Evolutionary conservation across 129 eudicot genomes (phyloP).

Genomic region (Flaveria brownii): DNA sequence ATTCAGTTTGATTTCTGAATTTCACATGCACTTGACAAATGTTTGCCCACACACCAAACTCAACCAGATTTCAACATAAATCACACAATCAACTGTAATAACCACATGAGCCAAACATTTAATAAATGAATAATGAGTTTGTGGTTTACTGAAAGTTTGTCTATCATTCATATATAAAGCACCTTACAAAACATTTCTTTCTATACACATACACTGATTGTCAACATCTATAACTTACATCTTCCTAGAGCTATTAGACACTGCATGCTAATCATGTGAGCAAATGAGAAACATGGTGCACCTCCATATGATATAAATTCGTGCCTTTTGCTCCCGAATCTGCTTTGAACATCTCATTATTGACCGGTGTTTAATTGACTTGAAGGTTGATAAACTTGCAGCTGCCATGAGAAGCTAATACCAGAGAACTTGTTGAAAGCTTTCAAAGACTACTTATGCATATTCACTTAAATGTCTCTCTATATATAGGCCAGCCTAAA

Average conservation of each 20-base stretch:
- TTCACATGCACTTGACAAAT: background rate
- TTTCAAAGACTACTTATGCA: conserved; percentile 11
- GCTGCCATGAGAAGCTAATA: conserved; percentile 34
- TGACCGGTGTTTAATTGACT: conserved; percentile 50
- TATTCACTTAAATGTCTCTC: conserved; percentile 14
- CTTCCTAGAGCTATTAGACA: conserved; percentile 24
- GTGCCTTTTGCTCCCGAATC: conserved; percentile 57
- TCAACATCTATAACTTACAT: conserved; percentile 21
- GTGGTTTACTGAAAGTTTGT: conserved; percentile 10
- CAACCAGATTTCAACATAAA: background rate
- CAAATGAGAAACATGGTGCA: conserved; percentile 75
- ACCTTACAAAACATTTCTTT: conserved; percentile 30
- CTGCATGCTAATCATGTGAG: conserved; percentile 57
- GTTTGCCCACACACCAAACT: conserved; percentile 1
- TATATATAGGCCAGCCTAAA: conserved; percentile 33
- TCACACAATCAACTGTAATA: background rate
- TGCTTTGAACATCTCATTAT: conserved; percentile 64
- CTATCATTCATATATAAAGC: conserved; percentile 15
- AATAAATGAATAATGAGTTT: background rate
- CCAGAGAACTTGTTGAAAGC: conserved; percentile 27
- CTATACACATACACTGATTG: conserved; percentile 15
- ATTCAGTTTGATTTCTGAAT: background rate
- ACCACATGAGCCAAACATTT: background rate
- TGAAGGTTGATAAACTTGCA: conserved; percentile 35
- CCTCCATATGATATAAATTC: conserved; percentile 86